phyloP scores from a whole-genome alignment of 257 asterid genomes.

The Scutellaria galericulata region DNA sequence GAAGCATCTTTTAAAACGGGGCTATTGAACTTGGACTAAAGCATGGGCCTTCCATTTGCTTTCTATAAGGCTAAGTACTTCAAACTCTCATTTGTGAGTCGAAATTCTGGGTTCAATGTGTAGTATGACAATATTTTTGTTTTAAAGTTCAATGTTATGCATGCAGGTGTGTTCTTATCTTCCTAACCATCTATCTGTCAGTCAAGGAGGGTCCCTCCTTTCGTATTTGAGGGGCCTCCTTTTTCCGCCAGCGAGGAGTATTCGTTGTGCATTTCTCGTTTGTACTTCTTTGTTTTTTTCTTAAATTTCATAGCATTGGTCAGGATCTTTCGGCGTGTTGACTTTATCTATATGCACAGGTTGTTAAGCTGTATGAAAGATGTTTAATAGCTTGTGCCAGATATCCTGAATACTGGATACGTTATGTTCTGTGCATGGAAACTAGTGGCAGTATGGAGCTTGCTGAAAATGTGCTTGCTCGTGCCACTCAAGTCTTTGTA shows the following conservation, averaged over 20 bases:
- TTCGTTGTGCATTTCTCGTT: constrained; percentile 69
- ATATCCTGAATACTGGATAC: constrained; percentile 95
- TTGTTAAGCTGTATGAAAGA: constrained; percentile 95
- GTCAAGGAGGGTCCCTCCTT: constrained; percentile 92
- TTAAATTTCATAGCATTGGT: constrained; percentile 26
- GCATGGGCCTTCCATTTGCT: constrained; percentile 98
- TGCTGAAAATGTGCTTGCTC: constrained; percentile 96
- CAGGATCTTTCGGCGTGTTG: constrained; percentile 36
- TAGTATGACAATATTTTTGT: constrained; percentile 57
- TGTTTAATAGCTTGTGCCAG: constrained; percentile 97
- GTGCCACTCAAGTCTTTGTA: constrained; percentile 91
- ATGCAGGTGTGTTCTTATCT: constrained; percentile 99
- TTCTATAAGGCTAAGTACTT: constrained; percentile 98
- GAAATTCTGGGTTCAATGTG: constrained; percentile 89
- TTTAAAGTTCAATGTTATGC: constrained; percentile 91
- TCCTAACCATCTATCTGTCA: constrained; percentile 97
- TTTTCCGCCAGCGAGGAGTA: constrained; percentile 84
- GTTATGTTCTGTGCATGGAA: constrained; percentile 90
- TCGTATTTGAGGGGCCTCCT: constrained; percentile 90
- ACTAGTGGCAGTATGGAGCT: constrained; percentile 91
- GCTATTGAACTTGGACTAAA: constrained; percentile 97
- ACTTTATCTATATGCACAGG: constrained; percentile 57
- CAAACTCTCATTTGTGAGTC: constrained; percentile 96
- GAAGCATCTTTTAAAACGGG: constrained; percentile 95
- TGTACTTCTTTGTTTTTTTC: constrained; percentile 37